phyloP scores from a whole-genome alignment of 139 green algal genomes.

The Klebsormidium nitens region DNA sequence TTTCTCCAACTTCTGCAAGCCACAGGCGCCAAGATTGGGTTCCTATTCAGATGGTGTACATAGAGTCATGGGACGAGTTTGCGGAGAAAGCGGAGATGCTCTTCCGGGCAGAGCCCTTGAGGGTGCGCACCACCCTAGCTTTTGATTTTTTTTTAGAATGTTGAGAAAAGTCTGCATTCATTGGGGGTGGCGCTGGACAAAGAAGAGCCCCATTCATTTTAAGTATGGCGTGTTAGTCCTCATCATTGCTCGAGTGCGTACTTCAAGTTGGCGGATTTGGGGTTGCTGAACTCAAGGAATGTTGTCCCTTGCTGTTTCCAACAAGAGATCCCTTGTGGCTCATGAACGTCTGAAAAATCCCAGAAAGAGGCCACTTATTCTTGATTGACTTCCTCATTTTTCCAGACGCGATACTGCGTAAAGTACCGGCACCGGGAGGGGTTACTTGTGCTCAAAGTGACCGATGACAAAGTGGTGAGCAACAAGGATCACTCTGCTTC shows the following conservation, averaged over 20 bases:
- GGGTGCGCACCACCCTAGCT: constrained; percentile 3
- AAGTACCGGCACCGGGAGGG: constrained; percentile 82
- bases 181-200: too few relatives aligned
- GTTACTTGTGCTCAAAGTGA: constrained; percentile 82
- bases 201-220: too few relatives aligned
- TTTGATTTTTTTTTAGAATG: not conserved
- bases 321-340: too few relatives aligned
- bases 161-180: not conserved
- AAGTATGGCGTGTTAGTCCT: not conserved
- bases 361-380: too few relatives aligned
- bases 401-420: constrained; percentile 64
- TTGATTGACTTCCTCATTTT: too few relatives aligned
- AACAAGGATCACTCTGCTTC: too few relatives aligned
- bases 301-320: too few relatives aligned
- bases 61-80: constrained; percentile 36
- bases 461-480: constrained; percentile 68
- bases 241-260: not conserved
- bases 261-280: too few relatives aligned
- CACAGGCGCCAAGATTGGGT: too few relatives aligned
- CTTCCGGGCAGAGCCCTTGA: constrained; percentile 18
- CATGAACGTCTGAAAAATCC: too few relatives aligned
- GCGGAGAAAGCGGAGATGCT: constrained; percentile 37
- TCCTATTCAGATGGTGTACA: constrained; percentile 42
- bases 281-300: too few relatives aligned
- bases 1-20: too few relatives aligned